A percentile compares a stretch with the other conserved stretches of the same genome.
Conservation (phyloP, 2,329 filamentous ascomycete species). For the Sporothrix brunneoviolacea region DNA sequence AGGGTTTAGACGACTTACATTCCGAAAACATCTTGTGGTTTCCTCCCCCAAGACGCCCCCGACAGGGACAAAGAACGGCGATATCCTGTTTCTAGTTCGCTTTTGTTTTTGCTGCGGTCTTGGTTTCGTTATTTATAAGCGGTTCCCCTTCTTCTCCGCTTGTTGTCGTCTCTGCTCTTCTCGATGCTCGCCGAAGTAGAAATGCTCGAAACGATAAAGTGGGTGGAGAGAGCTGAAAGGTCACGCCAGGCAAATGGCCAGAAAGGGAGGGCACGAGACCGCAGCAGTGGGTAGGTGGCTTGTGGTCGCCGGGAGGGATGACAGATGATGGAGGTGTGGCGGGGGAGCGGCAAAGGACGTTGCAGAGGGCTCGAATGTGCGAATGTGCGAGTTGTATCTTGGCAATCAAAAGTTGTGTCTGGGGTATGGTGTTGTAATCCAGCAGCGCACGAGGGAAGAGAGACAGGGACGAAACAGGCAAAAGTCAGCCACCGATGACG, state of each 20-base stretch:
- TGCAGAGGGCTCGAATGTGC: no score
- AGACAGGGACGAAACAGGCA: not conserved
- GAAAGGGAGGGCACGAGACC: conserved; percentile 14
- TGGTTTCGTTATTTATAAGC: no score
- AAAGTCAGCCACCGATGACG: conserved; percentile 8
- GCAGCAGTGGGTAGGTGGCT: not conserved
- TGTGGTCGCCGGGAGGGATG: not conserved
- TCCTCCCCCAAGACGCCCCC: conserved; percentile 15
- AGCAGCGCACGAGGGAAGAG: no score
- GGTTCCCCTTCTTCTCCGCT: no score
- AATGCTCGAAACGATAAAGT: not conserved
- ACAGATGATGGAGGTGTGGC: conserved; percentile 7
- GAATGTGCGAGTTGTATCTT: no score
- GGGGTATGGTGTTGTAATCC: no score
- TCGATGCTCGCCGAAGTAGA: no score
- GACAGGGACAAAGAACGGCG: not conserved
- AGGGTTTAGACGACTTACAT: conserved; percentile 54
- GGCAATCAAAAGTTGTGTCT: no score
- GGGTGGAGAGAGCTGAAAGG: not conserved
- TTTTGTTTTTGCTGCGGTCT: not conserved
- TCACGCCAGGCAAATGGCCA: not conserved
- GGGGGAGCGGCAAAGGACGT: not conserved
- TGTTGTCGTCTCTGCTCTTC: no score
- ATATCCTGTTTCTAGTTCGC: not conserved
- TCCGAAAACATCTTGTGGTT: conserved; percentile 70